phyloP scores from a whole-genome alignment of 2,329 filamentous ascomycete species.

The Curvularia sp. region DNA sequence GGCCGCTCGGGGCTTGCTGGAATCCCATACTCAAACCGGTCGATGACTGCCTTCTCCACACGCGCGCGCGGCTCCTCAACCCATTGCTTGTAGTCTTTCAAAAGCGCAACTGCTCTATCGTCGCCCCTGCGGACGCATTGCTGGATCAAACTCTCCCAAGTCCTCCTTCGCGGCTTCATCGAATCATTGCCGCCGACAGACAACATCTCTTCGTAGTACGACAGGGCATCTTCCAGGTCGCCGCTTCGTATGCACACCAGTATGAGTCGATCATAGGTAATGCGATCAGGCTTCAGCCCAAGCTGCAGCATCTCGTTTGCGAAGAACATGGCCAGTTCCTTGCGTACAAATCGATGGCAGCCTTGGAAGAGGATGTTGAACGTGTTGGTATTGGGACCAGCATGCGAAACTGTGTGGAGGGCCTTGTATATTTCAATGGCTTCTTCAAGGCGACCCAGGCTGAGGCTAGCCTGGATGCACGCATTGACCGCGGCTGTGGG shows the following conservation, averaged over 20 bases:
- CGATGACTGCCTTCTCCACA: conserved; percentile 24
- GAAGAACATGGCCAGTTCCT: conserved; percentile 66
- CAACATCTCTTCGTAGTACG: conserved; percentile 62
- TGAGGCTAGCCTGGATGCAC: conserved; percentile 61
- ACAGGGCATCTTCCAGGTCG: conserved; percentile 56
- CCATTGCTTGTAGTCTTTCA: conserved; percentile 27
- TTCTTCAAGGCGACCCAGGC: conserved; percentile 54
- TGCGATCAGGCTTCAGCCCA: conserved; percentile 60
- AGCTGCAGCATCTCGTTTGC: conserved; percentile 68
- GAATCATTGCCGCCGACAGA: neutral
- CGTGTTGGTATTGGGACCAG: conserved; percentile 59
- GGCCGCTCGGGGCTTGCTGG: neutral
- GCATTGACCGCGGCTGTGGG: conserved; percentile 61
- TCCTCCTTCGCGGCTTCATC: conserved; percentile 26
- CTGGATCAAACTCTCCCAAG: conserved; percentile 29
- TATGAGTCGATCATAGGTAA: conserved; percentile 69
- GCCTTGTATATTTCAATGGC: conserved; percentile 69
- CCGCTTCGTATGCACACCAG: conserved; percentile 59
- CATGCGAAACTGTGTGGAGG: conserved; percentile 60
- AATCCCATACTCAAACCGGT: conserved; percentile 23
- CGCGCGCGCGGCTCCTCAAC: conserved; percentile 21
- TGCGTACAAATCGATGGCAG: conserved; percentile 54
- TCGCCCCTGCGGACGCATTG: conserved; percentile 21
- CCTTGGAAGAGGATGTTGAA: conserved; percentile 67
- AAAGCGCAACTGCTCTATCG: conserved; percentile 27